Evolutionary conservation across 2,329 filamentous ascomycete genomes (phyloP).

Genomic region (Talaromyces atroroseus): DNA sequence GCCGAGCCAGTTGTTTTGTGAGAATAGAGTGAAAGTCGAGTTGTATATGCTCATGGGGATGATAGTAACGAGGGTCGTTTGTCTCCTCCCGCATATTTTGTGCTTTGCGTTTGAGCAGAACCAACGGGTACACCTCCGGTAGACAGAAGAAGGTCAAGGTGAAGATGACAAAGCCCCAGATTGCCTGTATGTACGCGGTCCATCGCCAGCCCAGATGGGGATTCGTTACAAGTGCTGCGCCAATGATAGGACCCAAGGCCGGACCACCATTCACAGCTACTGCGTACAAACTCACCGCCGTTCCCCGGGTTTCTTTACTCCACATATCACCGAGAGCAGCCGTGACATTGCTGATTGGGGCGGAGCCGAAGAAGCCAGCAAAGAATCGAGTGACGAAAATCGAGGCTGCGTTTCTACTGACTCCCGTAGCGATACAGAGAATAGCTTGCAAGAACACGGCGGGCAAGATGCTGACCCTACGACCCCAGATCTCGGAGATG

Average conservation of each 20-base stretch:
- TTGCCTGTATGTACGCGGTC: conserved; percentile 52
- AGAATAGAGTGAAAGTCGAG: conserved; percentile 31
- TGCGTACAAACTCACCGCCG: conserved; percentile 4
- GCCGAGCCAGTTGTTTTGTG: conserved; percentile 37
- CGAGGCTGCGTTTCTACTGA: conserved; percentile 30
- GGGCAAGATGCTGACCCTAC: conserved; percentile 41
- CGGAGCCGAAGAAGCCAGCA: conserved; percentile 40
- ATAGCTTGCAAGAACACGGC: conserved; percentile 39
- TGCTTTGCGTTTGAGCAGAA: conserved; percentile 47
- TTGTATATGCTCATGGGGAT: conserved; percentile 36
- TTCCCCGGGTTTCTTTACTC: conserved; percentile 30
- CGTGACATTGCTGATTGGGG: conserved; percentile 39
- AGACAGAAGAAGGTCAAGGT: conserved; percentile 42
- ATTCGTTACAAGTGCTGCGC: conserved; percentile 44
- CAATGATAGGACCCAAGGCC: conserved; percentile 45
- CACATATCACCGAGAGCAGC: conserved; percentile 44
- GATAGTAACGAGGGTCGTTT: conserved; percentile 43
- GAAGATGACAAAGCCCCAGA: conserved; percentile 42
- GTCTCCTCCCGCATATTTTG: conserved; percentile 44
- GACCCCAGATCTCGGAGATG: conserved; percentile 29
- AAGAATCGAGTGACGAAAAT: conserved; percentile 43
- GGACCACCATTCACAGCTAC: conserved; percentile 23
- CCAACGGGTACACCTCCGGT: conserved; percentile 47
- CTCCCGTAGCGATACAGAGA: conserved; percentile 45
- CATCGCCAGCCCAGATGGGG: conserved; percentile 47